Conservation (phyloP, 345 rosid genomes). For the Zanthoxylum bungeanum region DNA sequence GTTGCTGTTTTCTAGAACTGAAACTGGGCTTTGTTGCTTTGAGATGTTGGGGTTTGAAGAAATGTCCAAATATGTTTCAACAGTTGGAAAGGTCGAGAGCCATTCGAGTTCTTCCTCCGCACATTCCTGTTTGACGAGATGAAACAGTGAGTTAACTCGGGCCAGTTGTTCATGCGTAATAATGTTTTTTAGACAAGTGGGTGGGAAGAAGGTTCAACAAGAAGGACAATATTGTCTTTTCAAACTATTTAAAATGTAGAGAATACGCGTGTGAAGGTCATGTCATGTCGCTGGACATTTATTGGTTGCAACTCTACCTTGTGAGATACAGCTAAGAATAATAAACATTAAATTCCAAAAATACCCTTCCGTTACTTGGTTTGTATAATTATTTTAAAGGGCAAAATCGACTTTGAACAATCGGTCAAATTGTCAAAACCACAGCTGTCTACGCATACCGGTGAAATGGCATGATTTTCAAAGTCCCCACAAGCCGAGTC, state of each 20-base stretch:
- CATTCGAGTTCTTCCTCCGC: slow-evolving; percentile 86
- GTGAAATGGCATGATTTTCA: slow-evolving; percentile 28
- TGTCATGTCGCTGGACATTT: slow-evolving; percentile 32
- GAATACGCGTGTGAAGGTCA: slow-evolving; percentile 14
- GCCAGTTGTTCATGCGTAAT: not conserved
- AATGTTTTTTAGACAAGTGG: not conserved
- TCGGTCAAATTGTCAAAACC: not conserved
- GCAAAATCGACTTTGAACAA: slow-evolving; percentile 32
- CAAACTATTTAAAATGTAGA: not conserved
- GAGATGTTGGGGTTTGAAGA: slow-evolving; percentile 24
- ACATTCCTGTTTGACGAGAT: slow-evolving; percentile 33
- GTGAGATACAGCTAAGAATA: slow-evolving; percentile 52
- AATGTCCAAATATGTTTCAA: slow-evolving; percentile 55
- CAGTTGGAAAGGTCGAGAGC: slow-evolving; percentile 63
- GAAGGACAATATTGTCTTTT: slow-evolving; percentile 10
- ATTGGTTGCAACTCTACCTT: slow-evolving; percentile 32
- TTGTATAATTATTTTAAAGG: slow-evolving; percentile 14
- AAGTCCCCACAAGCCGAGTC: slow-evolving; percentile 30
- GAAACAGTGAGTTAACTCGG: not conserved
- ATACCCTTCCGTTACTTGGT: too few relatives aligned
- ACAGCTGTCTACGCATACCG: slow-evolving; percentile 19
- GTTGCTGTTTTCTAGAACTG: slow-evolving; percentile 63
- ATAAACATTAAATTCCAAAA: slow-evolving; percentile 20
- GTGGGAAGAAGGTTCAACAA: not conserved
- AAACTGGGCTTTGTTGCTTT: slow-evolving; percentile 59